Evolutionary conservation across 2,329 filamentous ascomycete species (phyloP), one percentile per base, ranked within the genome.

Genomic region (Biscogniauxia marginata): DNA sequence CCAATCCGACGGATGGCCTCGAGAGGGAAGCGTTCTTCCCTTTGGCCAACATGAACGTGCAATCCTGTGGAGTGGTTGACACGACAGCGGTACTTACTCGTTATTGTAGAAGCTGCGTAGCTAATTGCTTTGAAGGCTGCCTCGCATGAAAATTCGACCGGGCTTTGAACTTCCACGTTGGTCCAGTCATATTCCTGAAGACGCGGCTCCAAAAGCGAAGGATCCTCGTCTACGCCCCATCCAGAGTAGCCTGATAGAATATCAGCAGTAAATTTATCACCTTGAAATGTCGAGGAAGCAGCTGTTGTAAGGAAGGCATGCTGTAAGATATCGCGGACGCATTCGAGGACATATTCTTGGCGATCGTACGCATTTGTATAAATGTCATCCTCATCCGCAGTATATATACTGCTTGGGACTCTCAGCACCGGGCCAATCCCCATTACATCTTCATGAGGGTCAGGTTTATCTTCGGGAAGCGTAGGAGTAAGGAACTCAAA

Each of bases 41-140:
- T 55, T 39, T 59, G 51, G 5, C 63, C 65, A 2, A 66, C 61
- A 13, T 67, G 65, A 18, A 67, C 65, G 11, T 67, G 65, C 0
- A 67, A 16, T 0, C 60, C 65, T 7, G 63, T 66, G 0, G 60
- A 48, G 0, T 13, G 0, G 34, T 66, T 67, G 0, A 60, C 47
- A 0, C 13, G n/a, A 5, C 60, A 56, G 7, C 63, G 50, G 47
- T 54, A 65, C 0, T 30, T 49, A 1, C 49, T 56, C 1, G 25
- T 54, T n/a, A 59, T 52, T 4, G 64, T 21, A 11, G 49, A 5
- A 1, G 59, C 23, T 7, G 50, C 56, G 2, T 58, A 23, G 3
- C 19, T 22, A n/a, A 66, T 50, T 2, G 47, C 51, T 1, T 58
- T 18, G 46, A 64, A 66, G 1, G 45, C 52, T 0, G 18, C 30